These are phyloP conservation scores for Voacanga thouarsii DNA, from an alignment of 257 asterid genomes.

Conservation along the genomic window DNA sequence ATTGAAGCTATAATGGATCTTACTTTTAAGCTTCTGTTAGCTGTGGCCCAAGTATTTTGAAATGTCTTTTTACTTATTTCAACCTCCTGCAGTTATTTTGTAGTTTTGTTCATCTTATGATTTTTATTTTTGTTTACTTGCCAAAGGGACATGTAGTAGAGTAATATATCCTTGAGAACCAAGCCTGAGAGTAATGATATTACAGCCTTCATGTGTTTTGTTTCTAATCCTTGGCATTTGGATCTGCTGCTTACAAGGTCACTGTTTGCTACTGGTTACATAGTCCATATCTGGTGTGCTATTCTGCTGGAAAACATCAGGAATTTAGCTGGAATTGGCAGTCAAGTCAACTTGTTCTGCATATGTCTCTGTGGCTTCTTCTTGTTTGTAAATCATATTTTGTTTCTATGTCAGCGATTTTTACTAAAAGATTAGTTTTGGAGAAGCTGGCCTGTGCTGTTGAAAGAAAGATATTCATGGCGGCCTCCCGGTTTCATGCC, in stretches of 20 bases:
- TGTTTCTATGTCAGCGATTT: no score
- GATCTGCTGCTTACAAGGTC: background rate
- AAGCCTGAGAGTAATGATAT: background rate
- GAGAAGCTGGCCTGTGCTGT: no score
- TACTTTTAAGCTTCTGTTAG: background rate
- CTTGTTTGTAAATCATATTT: background rate
- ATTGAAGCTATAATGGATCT: background rate
- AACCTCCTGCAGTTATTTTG: background rate
- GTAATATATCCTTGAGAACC: background rate
- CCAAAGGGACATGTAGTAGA: constrained; percentile 4
- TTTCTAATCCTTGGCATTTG: background rate
- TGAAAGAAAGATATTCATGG: no score
- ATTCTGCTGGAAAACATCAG: background rate
- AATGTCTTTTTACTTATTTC: background rate
- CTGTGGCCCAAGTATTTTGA: background rate
- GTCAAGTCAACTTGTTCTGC: background rate
- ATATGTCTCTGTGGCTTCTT: background rate
- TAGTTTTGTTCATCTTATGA: constrained; percentile 6
- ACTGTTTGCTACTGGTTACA: background rate
- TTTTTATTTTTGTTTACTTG: constrained; percentile 11
- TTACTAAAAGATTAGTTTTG: no score
- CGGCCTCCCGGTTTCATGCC: no score
- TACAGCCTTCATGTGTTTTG: background rate
- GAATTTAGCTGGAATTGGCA: background rate
- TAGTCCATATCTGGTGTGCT: no score